phyloP scores from a whole-genome alignment of 768 basidiomycete genomes.

The Exsudoporus frostii region DNA sequence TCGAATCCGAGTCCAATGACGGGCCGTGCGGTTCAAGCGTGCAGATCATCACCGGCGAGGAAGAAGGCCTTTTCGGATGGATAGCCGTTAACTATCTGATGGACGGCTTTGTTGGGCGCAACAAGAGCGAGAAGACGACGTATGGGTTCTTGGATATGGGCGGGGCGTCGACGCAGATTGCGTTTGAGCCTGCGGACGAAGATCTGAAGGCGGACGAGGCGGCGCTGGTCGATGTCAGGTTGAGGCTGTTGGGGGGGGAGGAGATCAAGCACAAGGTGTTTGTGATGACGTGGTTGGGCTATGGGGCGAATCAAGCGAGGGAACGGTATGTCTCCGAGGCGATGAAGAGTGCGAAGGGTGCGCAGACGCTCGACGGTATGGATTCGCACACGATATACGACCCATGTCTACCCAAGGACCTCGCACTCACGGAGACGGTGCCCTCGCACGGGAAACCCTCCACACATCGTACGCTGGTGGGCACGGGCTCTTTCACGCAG shows the following conservation, averaged over 20 bases:
- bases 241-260: slow-evolving; percentile 79
- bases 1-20: slow-evolving; percentile 58
- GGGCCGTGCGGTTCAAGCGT: slow-evolving; percentile 93
- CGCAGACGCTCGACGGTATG: slow-evolving; percentile 16
- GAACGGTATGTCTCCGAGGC: slow-evolving; percentile 82
- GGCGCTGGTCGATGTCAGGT: slow-evolving; percentile 67
- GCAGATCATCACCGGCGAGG: slow-evolving; percentile 94
- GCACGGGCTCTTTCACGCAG: slow-evolving; percentile 87
- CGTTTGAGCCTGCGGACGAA: slow-evolving; percentile 79
- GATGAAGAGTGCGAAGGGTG: slow-evolving; percentile 54
- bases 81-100: slow-evolving; percentile 98
- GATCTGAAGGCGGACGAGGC: slow-evolving; percentile 54
- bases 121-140: slow-evolving; percentile 60
- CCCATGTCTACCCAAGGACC: slow-evolving; percentile 84
- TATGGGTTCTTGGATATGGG: slow-evolving; percentile 99
- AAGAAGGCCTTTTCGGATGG: slow-evolving; percentile 98
- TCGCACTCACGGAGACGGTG: slow-evolving; percentile 59
- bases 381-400: slow-evolving; percentile 55
- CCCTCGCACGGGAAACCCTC: slow-evolving; percentile 40
- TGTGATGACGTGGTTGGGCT: slow-evolving; percentile 98
- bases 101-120: slow-evolving; percentile 76
- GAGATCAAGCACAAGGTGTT: slow-evolving; percentile 92
- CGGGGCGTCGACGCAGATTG: slow-evolving; percentile 97
- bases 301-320: slow-evolving; percentile 95
- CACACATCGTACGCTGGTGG: slow-evolving; percentile 58